phyloP scores from a whole-genome alignment of 2,329 filamentous ascomycete species.

The Neocucurbitaria cava region DNA sequence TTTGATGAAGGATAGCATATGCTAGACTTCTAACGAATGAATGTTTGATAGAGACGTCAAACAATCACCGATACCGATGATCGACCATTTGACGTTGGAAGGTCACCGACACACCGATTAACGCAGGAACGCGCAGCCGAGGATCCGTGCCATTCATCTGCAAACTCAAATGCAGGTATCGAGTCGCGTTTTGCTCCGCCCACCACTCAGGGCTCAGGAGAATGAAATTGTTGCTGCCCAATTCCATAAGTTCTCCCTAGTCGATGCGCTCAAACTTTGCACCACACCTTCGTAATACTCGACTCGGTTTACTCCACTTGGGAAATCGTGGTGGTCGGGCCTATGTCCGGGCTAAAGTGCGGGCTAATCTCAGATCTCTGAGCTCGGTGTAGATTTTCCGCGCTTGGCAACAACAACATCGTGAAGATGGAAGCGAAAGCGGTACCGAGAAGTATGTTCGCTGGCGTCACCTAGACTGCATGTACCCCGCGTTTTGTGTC shows the following conservation, averaged over 20 bases:
- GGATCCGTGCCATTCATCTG: conserved; percentile 1
- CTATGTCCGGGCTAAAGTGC: not conserved
- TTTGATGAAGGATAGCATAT: not conserved
- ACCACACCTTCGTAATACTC: not conserved
- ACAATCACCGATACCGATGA: not conserved
- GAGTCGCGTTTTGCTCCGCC: not conserved
- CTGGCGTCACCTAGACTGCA: not conserved
- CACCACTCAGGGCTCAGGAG: not conserved
- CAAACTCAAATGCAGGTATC: not conserved
- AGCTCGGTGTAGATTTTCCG: not conserved
- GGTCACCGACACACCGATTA: not conserved
- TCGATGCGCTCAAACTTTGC: not conserved
- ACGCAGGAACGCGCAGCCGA: not conserved
- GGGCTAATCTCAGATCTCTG: not conserved
- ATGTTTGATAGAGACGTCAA: not conserved
- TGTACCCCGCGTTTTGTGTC: conserved; percentile 10
- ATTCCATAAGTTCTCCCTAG: not conserved
- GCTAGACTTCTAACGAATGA: not conserved
- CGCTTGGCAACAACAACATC: not conserved
- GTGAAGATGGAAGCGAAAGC: not conserved
- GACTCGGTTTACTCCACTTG: not conserved
- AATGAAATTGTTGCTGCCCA: conserved; percentile 3
- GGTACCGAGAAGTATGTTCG: not conserved
- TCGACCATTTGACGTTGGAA: not conserved
- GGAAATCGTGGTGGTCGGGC: not conserved